phyloP scores from a whole-genome alignment of 331 rosid genomes.

The Arachis monticola region DNA sequence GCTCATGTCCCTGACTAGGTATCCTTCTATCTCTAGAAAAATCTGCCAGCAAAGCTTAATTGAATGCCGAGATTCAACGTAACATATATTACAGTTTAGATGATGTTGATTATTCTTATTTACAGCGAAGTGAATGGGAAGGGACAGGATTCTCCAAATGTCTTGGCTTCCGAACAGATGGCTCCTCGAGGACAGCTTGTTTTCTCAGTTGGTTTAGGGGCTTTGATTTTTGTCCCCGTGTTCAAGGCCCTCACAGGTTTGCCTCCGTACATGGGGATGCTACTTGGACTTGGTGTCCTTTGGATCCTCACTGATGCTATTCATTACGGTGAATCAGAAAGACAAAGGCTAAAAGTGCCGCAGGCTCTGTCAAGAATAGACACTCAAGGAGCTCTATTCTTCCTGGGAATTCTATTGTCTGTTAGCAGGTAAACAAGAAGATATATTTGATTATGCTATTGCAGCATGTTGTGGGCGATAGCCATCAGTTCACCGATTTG shows the following conservation, averaged over 20 bases:
- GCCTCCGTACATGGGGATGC: slow-evolving; percentile 95
- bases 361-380: slow-evolving; percentile 95
- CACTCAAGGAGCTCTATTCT: slow-evolving; percentile 92
- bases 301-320: slow-evolving; percentile 99
- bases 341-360: slow-evolving; percentile 93
- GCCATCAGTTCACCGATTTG: background rate
- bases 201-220: slow-evolving; percentile 86
- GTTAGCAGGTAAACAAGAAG: slow-evolving; percentile 73
- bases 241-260: slow-evolving; percentile 91
- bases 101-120: slow-evolving; percentile 39
- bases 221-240: slow-evolving; percentile 85
- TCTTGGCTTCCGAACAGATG: slow-evolving; percentile 87
- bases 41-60: slow-evolving; percentile 27
- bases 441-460: background rate
- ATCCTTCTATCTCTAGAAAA: slow-evolving; percentile 34
- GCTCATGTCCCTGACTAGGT: slow-evolving; percentile 88
- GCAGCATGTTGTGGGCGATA: background rate
- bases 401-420: slow-evolving; percentile 93
- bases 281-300: slow-evolving; percentile 93
- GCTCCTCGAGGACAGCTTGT: slow-evolving; percentile 97
- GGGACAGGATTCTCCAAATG: slow-evolving; percentile 58
- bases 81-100: slow-evolving; percentile 12
- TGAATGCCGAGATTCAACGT: slow-evolving; percentile 25
- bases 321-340: slow-evolving; percentile 93
- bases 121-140: slow-evolving; percentile 85